Evolutionary conservation across 2,329 filamentous ascomycete species (phyloP).

Genomic region (Coniochaeta sp.): DNA sequence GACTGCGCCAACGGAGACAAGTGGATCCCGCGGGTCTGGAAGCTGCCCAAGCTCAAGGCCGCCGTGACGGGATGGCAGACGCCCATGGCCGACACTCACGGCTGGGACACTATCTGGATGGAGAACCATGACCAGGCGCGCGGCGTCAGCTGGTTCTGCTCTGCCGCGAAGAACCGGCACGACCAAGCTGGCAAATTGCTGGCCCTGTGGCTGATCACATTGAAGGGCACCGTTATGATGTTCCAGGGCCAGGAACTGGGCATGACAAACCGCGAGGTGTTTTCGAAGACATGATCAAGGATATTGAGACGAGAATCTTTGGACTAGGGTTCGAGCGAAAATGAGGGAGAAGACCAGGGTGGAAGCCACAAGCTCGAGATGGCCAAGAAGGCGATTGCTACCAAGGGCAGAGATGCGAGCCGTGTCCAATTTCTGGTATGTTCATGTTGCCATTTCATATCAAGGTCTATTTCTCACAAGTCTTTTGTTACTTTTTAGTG

Average conservation of each 20-base stretch:
- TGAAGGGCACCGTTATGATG: constrained; percentile 58
- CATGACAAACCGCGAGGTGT: constrained; percentile 28
- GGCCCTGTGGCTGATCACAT: constrained; percentile 46
- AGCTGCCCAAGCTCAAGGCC: background rate
- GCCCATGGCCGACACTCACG: constrained; percentile 45
- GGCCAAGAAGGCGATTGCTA: background rate
- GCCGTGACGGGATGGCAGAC: constrained; percentile 10
- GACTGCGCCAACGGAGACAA: constrained; percentile 3
- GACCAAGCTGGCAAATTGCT: constrained; percentile 50
- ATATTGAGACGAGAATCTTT: background rate
- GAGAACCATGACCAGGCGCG: constrained; percentile 58
- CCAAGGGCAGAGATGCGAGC: background rate
- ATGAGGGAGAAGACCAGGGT: background rate
- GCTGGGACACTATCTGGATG: constrained; percentile 59
- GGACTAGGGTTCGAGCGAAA: background rate
- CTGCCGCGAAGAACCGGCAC: constrained; percentile 41
- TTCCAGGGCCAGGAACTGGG: constrained; percentile 66
- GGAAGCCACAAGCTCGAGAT: background rate
- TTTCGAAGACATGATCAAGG: background rate
- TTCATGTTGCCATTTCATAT: too few relatives aligned
- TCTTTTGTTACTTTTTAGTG: background rate
- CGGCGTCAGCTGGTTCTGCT: constrained; percentile 47
- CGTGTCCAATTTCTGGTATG: background rate
- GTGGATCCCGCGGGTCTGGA: constrained; percentile 20
- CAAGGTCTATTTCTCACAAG: background rate